Evolutionary conservation across 1,284 basidiomycete species (phyloP), one percentile per base, ranked within the genome.

Genomic region (Agroathelia rolfsii): DNA sequence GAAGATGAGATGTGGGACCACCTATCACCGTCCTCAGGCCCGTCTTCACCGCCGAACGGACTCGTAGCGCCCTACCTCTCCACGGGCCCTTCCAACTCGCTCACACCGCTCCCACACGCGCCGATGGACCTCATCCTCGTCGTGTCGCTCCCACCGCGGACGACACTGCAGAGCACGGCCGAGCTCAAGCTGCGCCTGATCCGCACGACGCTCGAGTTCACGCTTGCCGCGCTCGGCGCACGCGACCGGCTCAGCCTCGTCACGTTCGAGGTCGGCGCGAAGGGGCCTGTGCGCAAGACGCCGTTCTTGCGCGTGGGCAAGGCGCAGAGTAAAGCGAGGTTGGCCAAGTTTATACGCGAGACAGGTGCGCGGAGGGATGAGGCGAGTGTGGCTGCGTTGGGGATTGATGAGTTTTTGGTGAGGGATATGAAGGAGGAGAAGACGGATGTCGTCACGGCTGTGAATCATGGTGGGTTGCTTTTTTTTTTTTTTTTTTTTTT

Each of bases 391-490:
- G 48, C 47, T 48, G 52, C 38, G 39, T 53, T 41, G 34, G 61
- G 24, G 30, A 34, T 19, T 32, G 83, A 87, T 47, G 79, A 81
- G 49, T 93, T 89, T 52, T 56, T 79, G 50, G 73, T 87, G n/a
- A 62, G 76, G 35, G 74, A 74, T 5, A 72, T 73, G 37, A 79
- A 77, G 45, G 89, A 95, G 14, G 89, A 94, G 56, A 84, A 87
- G 55, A 86, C 86, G 10, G 90, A 94, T 52, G 90, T 96, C n/a
- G 87, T 94, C 9, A 92, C 90, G 5, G 93, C 89, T 11, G 83
- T 94, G 39, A 96, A 96, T 51, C 79, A 89, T 47, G 86, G 85
- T 80, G 35, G 40, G 75, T 58, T 6, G 30, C 30, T 10, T 21
- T 35, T 30, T 12, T 28, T 39, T 14, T 12, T 17, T 19, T 24